Evolutionary conservation across 164 flowering plant genomes (phyloP), one percentile per base, ranked within the genome.

Genomic region (Warburgia ugandensis): DNA sequence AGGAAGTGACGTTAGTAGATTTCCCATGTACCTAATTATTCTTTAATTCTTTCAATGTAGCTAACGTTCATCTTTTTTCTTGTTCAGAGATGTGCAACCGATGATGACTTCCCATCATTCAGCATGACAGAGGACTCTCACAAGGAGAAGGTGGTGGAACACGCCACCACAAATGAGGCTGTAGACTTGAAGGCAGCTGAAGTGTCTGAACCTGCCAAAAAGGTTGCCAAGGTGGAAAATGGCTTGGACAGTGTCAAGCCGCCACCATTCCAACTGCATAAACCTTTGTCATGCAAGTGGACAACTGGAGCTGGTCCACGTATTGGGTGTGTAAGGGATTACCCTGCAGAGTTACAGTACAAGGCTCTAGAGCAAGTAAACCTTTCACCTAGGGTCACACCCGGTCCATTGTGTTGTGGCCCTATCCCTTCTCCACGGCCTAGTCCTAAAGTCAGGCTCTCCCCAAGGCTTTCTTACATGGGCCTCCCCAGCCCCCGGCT

Each of bases 351-450:
- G 26, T 64, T 91, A 14, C 87, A 81, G 59, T 60, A 55, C 50
- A 74, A 56, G 50, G 96, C 96, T 28, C 78, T 91, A 1, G 95
- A 89, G 66, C 80, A 83, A 48, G 83, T 85, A 29, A 78, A 77
- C 57, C 57, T 84, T 2, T 80, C 94, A 0, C 96, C 96, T 3
- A 73, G 73, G 40, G 35, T 54, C 41, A 63, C 60, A 0, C 62
- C 67, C 3, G 71, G 71, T 12, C 20, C 59, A 8, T 10, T 17
- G n/a, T n/a, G n/a, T n/a, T n/a, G n/a, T 13, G 50, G 68, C 23
- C 95, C 95, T 0, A 81, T 88, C 51, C 97, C 94, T 26, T 84
- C 88, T 4, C 94, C 94, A 4, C 55, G 94, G 17, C 88, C 86
- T 10, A 81, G 86, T 59, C 86, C 94, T 13, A 81, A 66, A 62